Conservation (phyloP, 164 flowering plant species). For the Dillenia turbinata region DNA sequence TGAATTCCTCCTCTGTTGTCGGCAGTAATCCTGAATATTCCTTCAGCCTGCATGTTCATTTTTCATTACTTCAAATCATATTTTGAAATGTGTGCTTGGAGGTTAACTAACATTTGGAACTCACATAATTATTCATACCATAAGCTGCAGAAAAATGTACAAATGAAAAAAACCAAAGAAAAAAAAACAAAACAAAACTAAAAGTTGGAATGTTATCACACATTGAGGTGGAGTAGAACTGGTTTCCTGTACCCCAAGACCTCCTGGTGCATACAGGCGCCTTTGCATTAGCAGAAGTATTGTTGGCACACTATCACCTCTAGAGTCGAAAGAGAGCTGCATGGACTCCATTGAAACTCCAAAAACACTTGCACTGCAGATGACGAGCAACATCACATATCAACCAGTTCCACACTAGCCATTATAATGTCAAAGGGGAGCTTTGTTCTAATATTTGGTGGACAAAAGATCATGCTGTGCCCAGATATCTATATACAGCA, state of each 20-base stretch:
- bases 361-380: constrained; percentile 72
- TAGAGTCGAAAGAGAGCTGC: constrained; percentile 86
- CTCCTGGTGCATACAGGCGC: constrained; percentile 69
- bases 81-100: too few relatives aligned
- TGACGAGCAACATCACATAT: constrained; percentile 2
- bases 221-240: too few relatives aligned
- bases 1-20: constrained; percentile 79
- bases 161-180: neutral
- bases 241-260: constrained; percentile 48
- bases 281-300: constrained; percentile 88
- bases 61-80: too few relatives aligned
- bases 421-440: too few relatives aligned
- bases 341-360: constrained; percentile 94
- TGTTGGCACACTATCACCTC: constrained; percentile 94
- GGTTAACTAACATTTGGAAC: too few relatives aligned
- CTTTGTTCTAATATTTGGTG: too few relatives aligned
- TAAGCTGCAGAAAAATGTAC: too few relatives aligned
- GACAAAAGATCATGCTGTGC: too few relatives aligned
- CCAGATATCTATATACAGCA: too few relatives aligned
- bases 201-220: too few relatives aligned
- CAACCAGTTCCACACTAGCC: neutral
- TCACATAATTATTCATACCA: too few relatives aligned
- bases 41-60: constrained; percentile 59
- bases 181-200: too few relatives aligned
- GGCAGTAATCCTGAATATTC: constrained; percentile 83